Evolutionary conservation across 495 filamentous ascomycete species (phyloP), one percentile per base, ranked within the genome.

Genomic region (Annulohypoxylon moriforme): DNA sequence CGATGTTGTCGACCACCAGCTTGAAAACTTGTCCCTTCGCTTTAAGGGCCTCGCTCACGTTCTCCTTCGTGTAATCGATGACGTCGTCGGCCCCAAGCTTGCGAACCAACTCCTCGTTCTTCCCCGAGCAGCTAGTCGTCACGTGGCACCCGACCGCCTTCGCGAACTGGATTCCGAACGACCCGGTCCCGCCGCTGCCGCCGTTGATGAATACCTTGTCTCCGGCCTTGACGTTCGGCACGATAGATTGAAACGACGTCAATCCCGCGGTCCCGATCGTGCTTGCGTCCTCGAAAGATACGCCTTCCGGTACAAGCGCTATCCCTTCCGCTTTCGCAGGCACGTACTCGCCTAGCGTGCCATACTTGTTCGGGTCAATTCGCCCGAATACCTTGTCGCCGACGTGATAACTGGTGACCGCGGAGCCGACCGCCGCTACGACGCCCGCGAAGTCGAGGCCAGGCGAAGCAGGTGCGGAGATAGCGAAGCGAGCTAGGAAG

Each of bases 161-260:
- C 8, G 90, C 90, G 63, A 92, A 85, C 73, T 92, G 89, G 59
- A 92, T 89, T 3, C 82, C 85, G 69, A 87, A 90, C 0, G 84
- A 81, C 0, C 90, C 90, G 4, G 82, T 83, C 0, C 90, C 89
- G 7, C 90, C 91, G 0, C 85, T 88, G 1, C 89, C 90, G 25
- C 88, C 90, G 61, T 92, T 92, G 68, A 93, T 84, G 75, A 92
- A 90, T 29, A 93, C 82, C 64, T 84, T 85, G 53, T 87, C 84
- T 4, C 87, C 87, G 3, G 72, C 24, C 44, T 83, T 81, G 53
- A 89, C 83, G 68, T 87, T 79, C 11, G 86, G 85, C n/a, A 79
- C 79, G 25, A 92, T 80, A 22, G 81, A 73, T 75, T 91, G 89
- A 52, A 87, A 89, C 0, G 89, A 86, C 1, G 89, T 89, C 70